Evolutionary conservation across 495 filamentous ascomycete species (phyloP).

Genomic region (Trichocladium antarcticum): DNA sequence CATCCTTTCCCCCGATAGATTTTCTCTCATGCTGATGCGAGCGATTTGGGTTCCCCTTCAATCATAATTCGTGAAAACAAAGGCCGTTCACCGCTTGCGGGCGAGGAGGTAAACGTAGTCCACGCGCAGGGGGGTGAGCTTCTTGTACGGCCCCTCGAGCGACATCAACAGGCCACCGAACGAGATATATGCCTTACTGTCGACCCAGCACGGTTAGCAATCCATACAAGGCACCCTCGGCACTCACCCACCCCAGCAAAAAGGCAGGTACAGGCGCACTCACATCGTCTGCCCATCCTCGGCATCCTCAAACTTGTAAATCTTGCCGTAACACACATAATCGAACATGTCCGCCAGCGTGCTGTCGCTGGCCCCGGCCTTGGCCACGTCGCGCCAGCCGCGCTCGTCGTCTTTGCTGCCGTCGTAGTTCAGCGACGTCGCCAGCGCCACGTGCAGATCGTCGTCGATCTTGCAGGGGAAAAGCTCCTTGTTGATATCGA

Average conservation of each 20-base stretch:
- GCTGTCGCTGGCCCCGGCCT: constrained; percentile 45
- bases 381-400: constrained; percentile 69
- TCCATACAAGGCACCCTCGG: neutral
- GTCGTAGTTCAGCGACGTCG: constrained; percentile 74
- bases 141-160: constrained; percentile 90
- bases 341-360: constrained; percentile 86
- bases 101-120: constrained; percentile 83
- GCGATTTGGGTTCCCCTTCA: neutral
- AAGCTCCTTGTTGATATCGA: constrained; percentile 92
- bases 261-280: too few species aligned
- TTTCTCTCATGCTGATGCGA: constrained; percentile 1
- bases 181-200: constrained; percentile 80
- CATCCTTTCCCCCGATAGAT: neutral
- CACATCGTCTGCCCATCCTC: constrained; percentile 72
- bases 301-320: constrained; percentile 92
- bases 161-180: constrained; percentile 86
- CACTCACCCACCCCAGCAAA: neutral
- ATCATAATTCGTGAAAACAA: neutral
- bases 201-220: constrained; percentile 15
- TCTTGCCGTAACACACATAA: constrained; percentile 95
- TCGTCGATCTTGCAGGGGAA: constrained; percentile 67
- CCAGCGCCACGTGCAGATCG: constrained; percentile 64
- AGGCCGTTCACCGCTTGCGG: constrained; percentile 61
- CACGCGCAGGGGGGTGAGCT: constrained; percentile 76
- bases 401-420: constrained; percentile 57